Evolutionary conservation across 202 grass and related monocot genomes (phyloP).

Genomic region (Bolboschoenoplectus hybrid): DNA sequence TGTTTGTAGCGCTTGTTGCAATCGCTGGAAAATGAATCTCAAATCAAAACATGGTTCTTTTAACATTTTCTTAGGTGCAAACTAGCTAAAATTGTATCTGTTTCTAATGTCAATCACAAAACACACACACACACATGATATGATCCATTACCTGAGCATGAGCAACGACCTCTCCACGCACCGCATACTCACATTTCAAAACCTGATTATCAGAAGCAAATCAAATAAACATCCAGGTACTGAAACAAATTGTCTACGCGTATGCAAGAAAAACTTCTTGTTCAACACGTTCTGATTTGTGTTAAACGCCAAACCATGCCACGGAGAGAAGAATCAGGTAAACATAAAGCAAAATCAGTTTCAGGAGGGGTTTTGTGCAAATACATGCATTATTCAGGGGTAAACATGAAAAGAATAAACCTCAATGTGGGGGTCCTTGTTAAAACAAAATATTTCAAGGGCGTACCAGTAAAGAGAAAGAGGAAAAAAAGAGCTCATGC

Average conservation of each 20-base stretch:
- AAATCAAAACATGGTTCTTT: constrained; percentile 37
- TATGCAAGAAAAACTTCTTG: not conserved
- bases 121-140: not conserved
- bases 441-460: not conserved
- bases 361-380: not conserved
- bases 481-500: not conserved
- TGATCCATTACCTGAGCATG: constrained; percentile 77
- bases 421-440: not conserved
- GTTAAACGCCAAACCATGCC: not conserved
- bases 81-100: constrained; percentile 31
- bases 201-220: constrained; percentile 50
- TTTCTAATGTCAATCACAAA: constrained; percentile 16
- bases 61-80: constrained; percentile 33
- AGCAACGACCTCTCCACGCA: constrained; percentile 85
- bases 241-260: not conserved
- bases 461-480: not conserved
- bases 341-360: not conserved
- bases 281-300: not conserved
- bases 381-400: not conserved
- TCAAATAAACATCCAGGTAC: constrained; percentile 1
- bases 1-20: constrained; percentile 73
- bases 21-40: constrained; percentile 54
- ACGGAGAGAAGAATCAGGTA: not conserved
- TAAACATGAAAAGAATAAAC: not conserved
- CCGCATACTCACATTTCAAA: constrained; percentile 88